Base-by-base conservation (phyloP, 1,284 basidiomycete species). In the Sparassis latifolia region DNA sequence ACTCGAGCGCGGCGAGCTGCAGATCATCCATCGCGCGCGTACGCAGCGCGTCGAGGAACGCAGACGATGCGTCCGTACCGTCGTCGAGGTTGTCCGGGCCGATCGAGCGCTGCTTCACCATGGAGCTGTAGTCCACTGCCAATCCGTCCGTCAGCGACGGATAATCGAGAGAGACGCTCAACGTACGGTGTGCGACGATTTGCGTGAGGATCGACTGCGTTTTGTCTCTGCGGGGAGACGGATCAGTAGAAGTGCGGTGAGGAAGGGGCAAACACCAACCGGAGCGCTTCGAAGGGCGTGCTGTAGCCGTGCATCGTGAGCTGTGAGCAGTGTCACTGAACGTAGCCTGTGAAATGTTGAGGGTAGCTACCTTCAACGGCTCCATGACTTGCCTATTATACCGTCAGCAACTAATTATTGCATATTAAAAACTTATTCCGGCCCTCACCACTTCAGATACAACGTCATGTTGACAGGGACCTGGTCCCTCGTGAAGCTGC, bases 11-110 rank as follows among this genome's bases (percentile, higher is more conserved):
- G 32, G 86, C 88, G 51, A 80, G 70, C 51, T 86, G 84, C 70
- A 90, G 77, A 50, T 90, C 87, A 60, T 90, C 88, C 85, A 90
- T 88, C 4, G 88, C 88, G 44, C 84, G 82, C 3, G 84, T 87
- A 39, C 87, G 71, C 43, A 90, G 72, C 4, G 88, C 87, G 54
- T 90, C 88, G 51, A 90, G 70, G 72, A 90, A 90, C 10, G 85
- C 82, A 40, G 83, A 81, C 3, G 83, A 84, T 20, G 79, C 70
- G 52, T 89, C 87, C 33, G 65, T 74, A 4, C 79, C 76, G 53
- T 86, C 83, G 31, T 87, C 79, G 64, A 88, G 67, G 57, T 82
- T 78, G 55, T 89, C 86, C 4, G 84, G 84, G 2, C 85, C 84
- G 33, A 89, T 66, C 3, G 84, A 83, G 37, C 88, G 79, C 60